These are phyloP conservation scores for Porphyridium purpureum DNA, from an alignment of 23 red algal genomes.

Conservation along the genomic window DNA sequence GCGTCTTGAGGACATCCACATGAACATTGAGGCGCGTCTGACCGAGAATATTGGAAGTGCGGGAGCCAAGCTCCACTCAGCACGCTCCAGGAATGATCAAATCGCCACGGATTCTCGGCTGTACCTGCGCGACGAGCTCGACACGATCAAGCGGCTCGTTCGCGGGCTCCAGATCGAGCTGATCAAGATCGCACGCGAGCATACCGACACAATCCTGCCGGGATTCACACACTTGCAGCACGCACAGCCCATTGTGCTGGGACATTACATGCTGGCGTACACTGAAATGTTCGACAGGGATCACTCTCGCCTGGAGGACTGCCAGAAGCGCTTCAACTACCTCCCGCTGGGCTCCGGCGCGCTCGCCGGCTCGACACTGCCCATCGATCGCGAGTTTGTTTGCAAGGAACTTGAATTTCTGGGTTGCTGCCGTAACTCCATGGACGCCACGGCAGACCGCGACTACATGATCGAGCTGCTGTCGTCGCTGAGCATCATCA, in stretches of 20 bases:
- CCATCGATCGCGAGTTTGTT: constrained; percentile 65
- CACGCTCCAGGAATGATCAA: constrained; percentile 88
- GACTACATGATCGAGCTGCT: constrained; percentile 92
- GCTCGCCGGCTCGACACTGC: constrained; percentile 76
- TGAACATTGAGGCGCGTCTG: constrained; percentile 89
- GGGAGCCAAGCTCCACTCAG: constrained; percentile 64
- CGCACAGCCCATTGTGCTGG: constrained; percentile 94
- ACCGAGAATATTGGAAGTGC: constrained; percentile 58
- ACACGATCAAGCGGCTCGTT: constrained; percentile 19
- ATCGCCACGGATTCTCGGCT: constrained; percentile 90
- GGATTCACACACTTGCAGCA: constrained; percentile 99
- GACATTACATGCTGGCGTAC: constrained; percentile 85
- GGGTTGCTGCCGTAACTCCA: constrained; percentile 50
- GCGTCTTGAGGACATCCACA: constrained; percentile 87
- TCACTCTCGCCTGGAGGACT: constrained; percentile 34
- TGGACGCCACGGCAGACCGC: constrained; percentile 91
- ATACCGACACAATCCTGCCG: constrained; percentile 72
- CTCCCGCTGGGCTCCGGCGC: constrained; percentile 74
- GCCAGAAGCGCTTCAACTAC: constrained; percentile 53
- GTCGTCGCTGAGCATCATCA: constrained; percentile 47
- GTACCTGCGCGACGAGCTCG: constrained; percentile 80
- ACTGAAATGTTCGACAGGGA: constrained; percentile 94
- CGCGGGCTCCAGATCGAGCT: constrained; percentile 54
- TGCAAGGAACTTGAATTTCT: constrained; percentile 66
- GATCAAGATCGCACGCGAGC: constrained; percentile 28